phyloP scores from a whole-genome alignment of 1,284 basidiomycete genomes.

The Naganishia cerealis region DNA sequence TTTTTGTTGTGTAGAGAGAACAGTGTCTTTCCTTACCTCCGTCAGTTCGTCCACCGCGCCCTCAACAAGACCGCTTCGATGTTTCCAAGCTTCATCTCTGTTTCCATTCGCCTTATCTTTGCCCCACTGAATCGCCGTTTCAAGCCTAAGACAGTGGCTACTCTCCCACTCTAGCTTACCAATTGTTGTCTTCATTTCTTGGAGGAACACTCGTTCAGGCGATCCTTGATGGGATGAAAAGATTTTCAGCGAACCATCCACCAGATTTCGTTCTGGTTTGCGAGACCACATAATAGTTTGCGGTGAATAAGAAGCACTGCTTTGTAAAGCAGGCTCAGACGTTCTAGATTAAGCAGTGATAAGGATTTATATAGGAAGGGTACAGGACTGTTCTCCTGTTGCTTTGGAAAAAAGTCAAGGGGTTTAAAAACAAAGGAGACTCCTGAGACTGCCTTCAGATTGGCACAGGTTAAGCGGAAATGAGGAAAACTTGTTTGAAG shows the following conservation, averaged over 20 bases:
- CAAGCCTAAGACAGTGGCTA: conserved; percentile 10
- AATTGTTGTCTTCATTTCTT: conserved; percentile 7
- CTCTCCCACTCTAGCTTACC: conserved; percentile 19
- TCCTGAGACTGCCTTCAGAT: neutral
- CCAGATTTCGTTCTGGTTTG: neutral
- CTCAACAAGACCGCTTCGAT: conserved; percentile 5
- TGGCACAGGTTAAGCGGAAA: neutral
- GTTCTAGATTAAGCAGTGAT: neutral
- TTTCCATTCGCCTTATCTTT: neutral
- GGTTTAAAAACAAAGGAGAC: neutral
- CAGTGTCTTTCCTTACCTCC: neutral
- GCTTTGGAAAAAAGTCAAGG: neutral
- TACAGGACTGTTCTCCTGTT: neutral
- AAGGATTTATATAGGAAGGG: neutral
- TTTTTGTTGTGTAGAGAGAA: too few species aligned
- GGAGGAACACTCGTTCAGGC: conserved; percentile 4
- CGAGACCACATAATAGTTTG: neutral
- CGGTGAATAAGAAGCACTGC: neutral
- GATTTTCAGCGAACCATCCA: conserved; percentile 2
- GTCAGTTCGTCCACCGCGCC: conserved; percentile 15
- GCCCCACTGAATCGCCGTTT: conserved; percentile 14
- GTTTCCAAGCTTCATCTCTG: neutral
- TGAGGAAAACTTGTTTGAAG: neutral
- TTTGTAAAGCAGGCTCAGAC: neutral
- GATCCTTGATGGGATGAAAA: neutral